Evolutionary conservation across 768 basidiomycete genomes (phyloP).

Genomic region (Phaeolepiota aurea): DNA sequence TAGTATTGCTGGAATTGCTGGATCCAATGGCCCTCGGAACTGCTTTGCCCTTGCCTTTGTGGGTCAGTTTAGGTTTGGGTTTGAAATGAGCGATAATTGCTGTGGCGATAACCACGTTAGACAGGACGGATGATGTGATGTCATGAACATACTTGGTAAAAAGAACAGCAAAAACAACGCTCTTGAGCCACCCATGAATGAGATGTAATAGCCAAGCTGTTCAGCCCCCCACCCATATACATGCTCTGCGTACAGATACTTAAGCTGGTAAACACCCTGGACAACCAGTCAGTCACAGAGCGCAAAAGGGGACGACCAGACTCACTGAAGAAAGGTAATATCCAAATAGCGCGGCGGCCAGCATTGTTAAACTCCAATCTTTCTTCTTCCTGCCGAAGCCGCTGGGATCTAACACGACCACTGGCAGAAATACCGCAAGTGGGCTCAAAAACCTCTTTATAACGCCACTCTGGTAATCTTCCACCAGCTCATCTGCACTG

Average conservation of each 20-base stretch:
- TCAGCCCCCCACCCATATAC: constrained; percentile 66
- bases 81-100: constrained; percentile 61
- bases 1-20: background rate
- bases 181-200: constrained; percentile 52
- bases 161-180: constrained; percentile 52
- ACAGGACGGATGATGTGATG: background rate
- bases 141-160: constrained; percentile 24
- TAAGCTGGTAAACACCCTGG: constrained; percentile 72
- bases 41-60: constrained; percentile 10
- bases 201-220: constrained; percentile 71
- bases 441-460: constrained; percentile 42
- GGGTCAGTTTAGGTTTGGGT: constrained; percentile 16
- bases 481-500: constrained; percentile 13
- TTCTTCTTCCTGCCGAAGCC: constrained; percentile 29
- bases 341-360: constrained; percentile 54
- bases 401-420: constrained; percentile 30
- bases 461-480: constrained; percentile 11
- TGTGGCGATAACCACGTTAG: constrained; percentile 12
- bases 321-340: constrained; percentile 63
- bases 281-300: constrained; percentile 1
- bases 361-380: constrained; percentile 78
- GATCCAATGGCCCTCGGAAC: too few relatives aligned
- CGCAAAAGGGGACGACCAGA: constrained; percentile 5
- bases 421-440: constrained; percentile 66
- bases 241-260: constrained; percentile 75